Percentiles rank a stretch among this genome's conserved stretches.
These are phyloP conservation scores for Arthrobotrys pseudoclavata DNA, from an alignment of 2,329 filamentous ascomycete species.

Conservation along the genomic window DNA sequence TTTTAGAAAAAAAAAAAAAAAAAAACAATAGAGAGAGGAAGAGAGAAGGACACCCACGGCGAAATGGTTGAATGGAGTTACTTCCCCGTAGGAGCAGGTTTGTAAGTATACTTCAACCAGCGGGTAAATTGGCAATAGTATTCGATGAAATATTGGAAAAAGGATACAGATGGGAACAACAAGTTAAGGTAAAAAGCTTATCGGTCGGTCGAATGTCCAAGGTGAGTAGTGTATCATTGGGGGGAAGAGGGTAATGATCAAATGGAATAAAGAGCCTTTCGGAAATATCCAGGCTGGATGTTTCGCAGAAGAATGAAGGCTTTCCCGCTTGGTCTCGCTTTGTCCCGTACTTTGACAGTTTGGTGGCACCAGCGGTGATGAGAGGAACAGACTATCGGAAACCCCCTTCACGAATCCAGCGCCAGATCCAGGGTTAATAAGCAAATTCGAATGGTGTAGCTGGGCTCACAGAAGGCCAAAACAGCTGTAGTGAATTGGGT, in stretches of 20 bases:
- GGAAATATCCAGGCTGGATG: slow-evolving; percentile 36
- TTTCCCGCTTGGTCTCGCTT: slow-evolving; percentile 30
- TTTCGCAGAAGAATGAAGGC: slow-evolving; percentile 27
- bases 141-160: slow-evolving; percentile 25
- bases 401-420: slow-evolving; percentile 17
- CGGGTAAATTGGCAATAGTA: slow-evolving; percentile 16
- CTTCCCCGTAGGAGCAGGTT: slow-evolving; percentile 9
- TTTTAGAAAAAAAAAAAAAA: background rate
- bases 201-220: slow-evolving; percentile 33
- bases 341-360: slow-evolving; percentile 23
- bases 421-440: slow-evolving; percentile 26
- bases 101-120: slow-evolving; percentile 22
- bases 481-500: slow-evolving; percentile 7
- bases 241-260: slow-evolving; percentile 22
- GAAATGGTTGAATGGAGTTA: slow-evolving; percentile 13
- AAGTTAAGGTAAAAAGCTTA: slow-evolving; percentile 30
- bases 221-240: slow-evolving; percentile 28
- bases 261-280: slow-evolving; percentile 21
- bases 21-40: slow-evolving; percentile 1
- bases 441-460: slow-evolving; percentile 10
- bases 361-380: slow-evolving; percentile 21
- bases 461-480: slow-evolving; percentile 4
- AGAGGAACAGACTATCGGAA: slow-evolving; percentile 19
- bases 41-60: slow-evolving; percentile 7
- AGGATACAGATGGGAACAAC: slow-evolving; percentile 18